These are phyloP conservation scores for Phyllosticta citriasiana DNA, from an alignment of 2,329 filamentous ascomycete species.

Conservation along the genomic window DNA sequence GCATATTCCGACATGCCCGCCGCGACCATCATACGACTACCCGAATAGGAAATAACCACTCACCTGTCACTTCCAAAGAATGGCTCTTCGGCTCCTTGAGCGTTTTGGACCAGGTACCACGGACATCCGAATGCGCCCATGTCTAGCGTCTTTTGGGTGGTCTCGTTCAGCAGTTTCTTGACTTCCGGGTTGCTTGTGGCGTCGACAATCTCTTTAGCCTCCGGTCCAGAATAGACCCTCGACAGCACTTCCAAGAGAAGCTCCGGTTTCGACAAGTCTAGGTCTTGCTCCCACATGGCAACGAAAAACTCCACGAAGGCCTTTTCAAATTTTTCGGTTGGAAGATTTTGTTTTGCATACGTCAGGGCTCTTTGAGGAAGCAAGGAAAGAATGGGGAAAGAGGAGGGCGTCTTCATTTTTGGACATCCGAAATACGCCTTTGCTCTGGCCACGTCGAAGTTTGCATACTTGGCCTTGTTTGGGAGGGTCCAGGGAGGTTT, in stretches of 20 bases:
- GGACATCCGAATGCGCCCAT: constrained; percentile 66
- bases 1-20: not conserved
- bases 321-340: constrained; percentile 40
- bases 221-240: constrained; percentile 39
- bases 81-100: constrained; percentile 41
- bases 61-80: constrained; percentile 70
- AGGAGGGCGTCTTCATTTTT: constrained; percentile 33
- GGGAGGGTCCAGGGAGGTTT: constrained; percentile 63
- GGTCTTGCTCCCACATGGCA: constrained; percentile 52
- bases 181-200: constrained; percentile 40
- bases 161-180: constrained; percentile 45
- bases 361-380: constrained; percentile 56
- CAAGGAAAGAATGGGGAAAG: constrained; percentile 47
- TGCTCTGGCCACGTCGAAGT: constrained; percentile 40
- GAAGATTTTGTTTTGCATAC: constrained; percentile 45
- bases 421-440: constrained; percentile 41
- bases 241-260: constrained; percentile 38
- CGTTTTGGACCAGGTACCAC: constrained; percentile 60
- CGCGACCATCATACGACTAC: not conserved
- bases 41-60: constrained; percentile 12
- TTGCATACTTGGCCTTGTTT: constrained; percentile 53
- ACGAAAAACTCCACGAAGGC: constrained; percentile 48
- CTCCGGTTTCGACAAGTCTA: constrained; percentile 50
- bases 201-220: constrained; percentile 47
- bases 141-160: constrained; percentile 52